Base-by-base conservation (phyloP, 495 filamentous ascomycete species). In the Penicillium pancosmium region DNA sequence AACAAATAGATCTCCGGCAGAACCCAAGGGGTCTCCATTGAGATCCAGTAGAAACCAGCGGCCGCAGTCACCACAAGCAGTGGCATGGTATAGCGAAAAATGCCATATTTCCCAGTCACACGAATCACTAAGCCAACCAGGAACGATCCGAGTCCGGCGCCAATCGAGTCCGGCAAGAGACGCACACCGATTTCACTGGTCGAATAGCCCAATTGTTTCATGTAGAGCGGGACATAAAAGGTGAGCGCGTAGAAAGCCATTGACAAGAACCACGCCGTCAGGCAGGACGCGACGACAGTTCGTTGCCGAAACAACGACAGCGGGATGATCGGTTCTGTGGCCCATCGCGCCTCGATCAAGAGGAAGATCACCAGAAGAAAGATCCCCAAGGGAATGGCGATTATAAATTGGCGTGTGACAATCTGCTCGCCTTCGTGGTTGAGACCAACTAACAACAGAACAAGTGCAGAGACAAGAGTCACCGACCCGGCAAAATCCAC, bases 211-310 rank as follows among this genome's bases (percentile, higher is more conserved):
- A 61, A 31, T 50, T 54, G 36, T 11, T 65, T 51, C n/a, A 65
- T 50, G 15, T 65, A 61, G 10, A 65, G 18, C 3, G 62, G 62
- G 4, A 58, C 55, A 43, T 65, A 61, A 25, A 54, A 65, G 16
- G 31, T 50, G 13, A 65, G 54, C 18, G 58, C 50, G 25, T 58
- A 65, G 12, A 57, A 49, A 0, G 54, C 33, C 54, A 60, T 58
- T 16, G 58, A 58, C 62, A 60, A 48, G 41, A 65, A 65, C 62
- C 62, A 65, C 9, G 57, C 58, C 4, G 62, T 58, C 51, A 65
- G 36, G 16, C 62, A 65, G 4, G 57, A 38, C n/a, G 57, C 54
- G 6, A 58, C 38, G 1, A 65, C 57, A n/a, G 54, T 65, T 10
- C 62, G 57, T 36, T 18, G 35, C 15, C 51, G 44, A 31, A 65